phyloP scores from a whole-genome alignment of 2,329 filamentous ascomycete species.

The Escovopsis sp. region DNA sequence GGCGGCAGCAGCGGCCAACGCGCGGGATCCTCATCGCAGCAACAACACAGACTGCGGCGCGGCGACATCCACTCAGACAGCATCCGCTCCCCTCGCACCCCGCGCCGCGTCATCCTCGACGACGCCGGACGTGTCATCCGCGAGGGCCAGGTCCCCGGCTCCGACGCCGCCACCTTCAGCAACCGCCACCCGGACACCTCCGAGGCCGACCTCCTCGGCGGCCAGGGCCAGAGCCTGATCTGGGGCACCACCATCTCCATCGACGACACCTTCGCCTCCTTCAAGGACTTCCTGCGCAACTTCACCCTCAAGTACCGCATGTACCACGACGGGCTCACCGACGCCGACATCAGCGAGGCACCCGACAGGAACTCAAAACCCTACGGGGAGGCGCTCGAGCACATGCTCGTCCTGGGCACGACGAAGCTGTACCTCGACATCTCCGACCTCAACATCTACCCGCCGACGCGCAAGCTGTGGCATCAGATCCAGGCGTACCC shows the following conservation, averaged over 20 bases:
- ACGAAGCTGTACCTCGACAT: constrained; percentile 78
- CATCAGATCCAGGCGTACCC: constrained; percentile 90
- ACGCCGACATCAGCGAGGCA: constrained; percentile 54
- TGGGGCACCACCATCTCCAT: constrained; percentile 98
- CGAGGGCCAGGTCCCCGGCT: constrained; percentile 34
- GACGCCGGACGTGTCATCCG: constrained; percentile 42
- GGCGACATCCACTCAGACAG: constrained; percentile 80
- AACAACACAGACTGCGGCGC: constrained; percentile 36
- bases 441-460: constrained; percentile 80
- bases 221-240: constrained; percentile 66
- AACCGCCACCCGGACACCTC: constrained; percentile 69
- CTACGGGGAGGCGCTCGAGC: constrained; percentile 72
- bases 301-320: constrained; percentile 90
- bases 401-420: constrained; percentile 78
- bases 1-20: constrained; percentile 37
- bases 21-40: constrained; percentile 30
- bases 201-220: constrained; percentile 77
- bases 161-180: constrained; percentile 44
- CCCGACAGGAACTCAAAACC: constrained; percentile 65
- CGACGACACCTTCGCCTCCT: constrained; percentile 69
- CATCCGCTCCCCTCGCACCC: constrained; percentile 36
- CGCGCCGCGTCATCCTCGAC: constrained; percentile 43
- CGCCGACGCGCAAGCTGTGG: constrained; percentile 84
- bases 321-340: constrained; percentile 71
- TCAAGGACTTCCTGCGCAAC: constrained; percentile 85